These are phyloP conservation scores for Barbatosphaeria neglecta DNA, from an alignment of 495 filamentous ascomycete species.

Conservation along the genomic window DNA sequence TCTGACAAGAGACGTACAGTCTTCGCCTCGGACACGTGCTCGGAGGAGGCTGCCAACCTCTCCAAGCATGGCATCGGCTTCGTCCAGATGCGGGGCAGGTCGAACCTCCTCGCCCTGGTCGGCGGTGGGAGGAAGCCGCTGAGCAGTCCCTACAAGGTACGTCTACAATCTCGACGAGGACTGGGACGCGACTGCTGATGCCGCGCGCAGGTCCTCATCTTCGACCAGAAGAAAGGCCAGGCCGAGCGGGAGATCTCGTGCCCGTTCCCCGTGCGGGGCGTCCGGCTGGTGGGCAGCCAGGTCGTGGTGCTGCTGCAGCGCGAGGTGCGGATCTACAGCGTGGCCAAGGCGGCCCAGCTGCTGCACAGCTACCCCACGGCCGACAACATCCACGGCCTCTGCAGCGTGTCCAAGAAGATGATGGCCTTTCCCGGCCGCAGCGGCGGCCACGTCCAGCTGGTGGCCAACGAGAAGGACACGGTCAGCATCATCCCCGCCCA, in stretches of 20 bases:
- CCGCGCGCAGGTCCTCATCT: constrained; percentile 58
- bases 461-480: constrained; percentile 68
- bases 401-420: constrained; percentile 58
- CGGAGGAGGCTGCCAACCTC: constrained; percentile 62
- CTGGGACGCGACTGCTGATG: not conserved
- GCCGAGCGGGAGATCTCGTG: constrained; percentile 46
- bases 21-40: constrained; percentile 65
- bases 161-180: not conserved
- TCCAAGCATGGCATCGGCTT: constrained; percentile 77
- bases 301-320: constrained; percentile 76
- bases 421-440: constrained; percentile 78
- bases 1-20: constrained; percentile 37
- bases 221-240: constrained; percentile 78
- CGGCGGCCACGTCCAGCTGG: constrained; percentile 81
- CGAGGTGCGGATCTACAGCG: constrained; percentile 70
- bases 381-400: constrained; percentile 75
- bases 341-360: constrained; percentile 62
- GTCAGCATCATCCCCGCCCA: constrained; percentile 94
- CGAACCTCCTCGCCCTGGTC: constrained; percentile 80
- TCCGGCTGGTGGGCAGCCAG: constrained; percentile 63
- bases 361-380: constrained; percentile 71
- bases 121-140: constrained; percentile 82
- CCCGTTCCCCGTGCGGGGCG: constrained; percentile 57
- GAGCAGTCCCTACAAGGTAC: constrained; percentile 76
- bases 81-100: constrained; percentile 77